A percentile compares a stretch with the other conserved stretches of the same genome.
phyloP scores from a whole-genome alignment of 1,284 basidiomycete genomes.

The Xanthoconium separans region DNA sequence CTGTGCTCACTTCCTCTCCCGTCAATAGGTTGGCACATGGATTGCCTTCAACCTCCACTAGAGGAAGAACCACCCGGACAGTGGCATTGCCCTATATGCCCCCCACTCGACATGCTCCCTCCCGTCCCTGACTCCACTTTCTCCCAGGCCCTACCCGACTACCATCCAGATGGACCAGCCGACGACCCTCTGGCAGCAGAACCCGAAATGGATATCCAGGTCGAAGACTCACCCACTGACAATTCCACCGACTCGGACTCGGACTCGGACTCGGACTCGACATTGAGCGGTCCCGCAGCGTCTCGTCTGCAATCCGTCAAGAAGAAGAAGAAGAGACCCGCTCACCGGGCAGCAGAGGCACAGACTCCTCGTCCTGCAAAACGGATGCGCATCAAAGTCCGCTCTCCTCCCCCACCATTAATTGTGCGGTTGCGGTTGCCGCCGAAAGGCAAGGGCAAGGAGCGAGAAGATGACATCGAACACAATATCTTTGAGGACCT shows the following conservation, averaged over 20 bases:
- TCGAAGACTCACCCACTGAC: slow-evolving; percentile 21
- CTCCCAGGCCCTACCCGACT: slow-evolving; percentile 2
- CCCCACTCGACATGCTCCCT: slow-evolving; percentile 31
- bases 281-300: slow-evolving; percentile 10
- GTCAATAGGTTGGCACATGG: slow-evolving; percentile 81
- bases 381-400: slow-evolving; percentile 40
- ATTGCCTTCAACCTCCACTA: slow-evolving; percentile 80
- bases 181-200: slow-evolving; percentile 2
- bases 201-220: slow-evolving; percentile 22
- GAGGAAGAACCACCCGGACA: slow-evolving; percentile 69
- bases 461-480: slow-evolving; percentile 56
- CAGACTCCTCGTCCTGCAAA: slow-evolving; percentile 35
- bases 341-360: slow-evolving; percentile 24
- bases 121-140: slow-evolving; percentile 17
- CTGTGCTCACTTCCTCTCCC: slow-evolving; percentile 7
- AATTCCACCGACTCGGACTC: slow-evolving; percentile 35
- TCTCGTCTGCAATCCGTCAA: slow-evolving; percentile 24
- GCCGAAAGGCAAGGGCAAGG: slow-evolving; percentile 57
- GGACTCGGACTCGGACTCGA: slow-evolving; percentile 34
- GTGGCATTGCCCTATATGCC: slow-evolving; percentile 74
- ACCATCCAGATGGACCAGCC: slow-evolving; percentile 5
- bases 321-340: slow-evolving; percentile 24
- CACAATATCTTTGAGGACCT: slow-evolving; percentile 82
- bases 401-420: slow-evolving; percentile 36
- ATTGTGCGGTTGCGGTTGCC: slow-evolving; percentile 57